These are phyloP conservation scores for Kokia cookei DNA, from an alignment of 441 rosid species.

Conservation along the genomic window DNA sequence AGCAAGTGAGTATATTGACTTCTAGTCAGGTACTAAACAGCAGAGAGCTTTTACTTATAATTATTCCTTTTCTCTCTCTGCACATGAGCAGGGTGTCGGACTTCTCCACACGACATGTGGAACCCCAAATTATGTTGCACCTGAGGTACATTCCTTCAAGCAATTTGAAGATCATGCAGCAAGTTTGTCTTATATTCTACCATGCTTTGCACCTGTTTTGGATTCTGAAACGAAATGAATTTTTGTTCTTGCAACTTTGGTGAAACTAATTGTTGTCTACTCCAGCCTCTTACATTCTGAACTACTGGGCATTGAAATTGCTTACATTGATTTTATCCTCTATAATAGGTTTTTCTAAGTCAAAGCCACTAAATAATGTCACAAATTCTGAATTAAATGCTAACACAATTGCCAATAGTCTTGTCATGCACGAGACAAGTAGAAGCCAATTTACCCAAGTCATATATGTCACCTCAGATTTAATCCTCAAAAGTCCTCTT, in stretches of 20 bases:
- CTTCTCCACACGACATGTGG: conserved; percentile 93
- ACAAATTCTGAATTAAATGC: not conserved
- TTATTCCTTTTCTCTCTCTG: not conserved
- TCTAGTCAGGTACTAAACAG: not conserved
- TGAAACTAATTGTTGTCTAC: not conserved
- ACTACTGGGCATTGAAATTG: not conserved
- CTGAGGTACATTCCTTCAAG: conserved; percentile 51
- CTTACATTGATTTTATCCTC: not conserved
- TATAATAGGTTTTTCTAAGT: not conserved
- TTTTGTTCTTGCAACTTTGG: not conserved
- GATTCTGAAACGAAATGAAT: not conserved
- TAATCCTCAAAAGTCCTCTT: not conserved
- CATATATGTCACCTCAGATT: not conserved
- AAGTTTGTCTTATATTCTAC: conserved; percentile 3
- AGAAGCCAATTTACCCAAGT: not conserved
- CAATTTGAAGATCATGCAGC: conserved; percentile 5
- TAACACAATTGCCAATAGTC: not conserved
- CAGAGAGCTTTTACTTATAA: not conserved
- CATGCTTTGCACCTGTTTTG: conserved; percentile 1
- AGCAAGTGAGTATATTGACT: conserved; percentile 46
- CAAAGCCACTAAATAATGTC: not conserved
- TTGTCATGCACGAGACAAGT: not conserved
- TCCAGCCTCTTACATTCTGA: conserved; percentile 3
- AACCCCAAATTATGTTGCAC: conserved; percentile 96
- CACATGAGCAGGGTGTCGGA: conserved; percentile 51